Evolutionary conservation across 345 rosid genomes (phyloP).

Genomic region (Euphorbia lathyris): DNA sequence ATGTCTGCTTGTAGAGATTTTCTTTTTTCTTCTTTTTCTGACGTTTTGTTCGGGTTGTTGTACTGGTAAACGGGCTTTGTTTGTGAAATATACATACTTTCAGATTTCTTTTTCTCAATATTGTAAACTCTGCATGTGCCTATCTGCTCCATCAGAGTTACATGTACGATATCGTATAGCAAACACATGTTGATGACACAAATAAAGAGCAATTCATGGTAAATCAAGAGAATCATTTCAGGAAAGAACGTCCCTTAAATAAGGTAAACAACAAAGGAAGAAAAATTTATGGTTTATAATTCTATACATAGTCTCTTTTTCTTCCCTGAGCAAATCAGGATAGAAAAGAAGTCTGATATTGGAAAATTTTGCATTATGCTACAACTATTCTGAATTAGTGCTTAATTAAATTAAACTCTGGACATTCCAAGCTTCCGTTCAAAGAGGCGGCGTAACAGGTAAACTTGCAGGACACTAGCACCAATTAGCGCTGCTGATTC

Average conservation of each 20-base stretch:
- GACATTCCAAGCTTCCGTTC: conserved; percentile 63
- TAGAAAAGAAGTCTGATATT: neutral
- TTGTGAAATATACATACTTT: conserved; percentile 16
- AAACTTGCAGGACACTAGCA: conserved; percentile 59
- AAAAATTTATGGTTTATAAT: neutral
- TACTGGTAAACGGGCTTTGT: conserved; percentile 29
- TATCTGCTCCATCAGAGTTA: neutral
- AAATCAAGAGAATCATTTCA: neutral
- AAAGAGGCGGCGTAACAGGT: conserved; percentile 62
- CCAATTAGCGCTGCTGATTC: conserved; percentile 64
- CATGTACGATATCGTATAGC: neutral
- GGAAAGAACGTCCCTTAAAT: neutral
- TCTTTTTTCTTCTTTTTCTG: conserved; percentile 14
- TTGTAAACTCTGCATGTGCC: neutral
- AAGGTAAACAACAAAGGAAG: neutral
- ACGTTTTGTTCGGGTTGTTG: conserved; percentile 29
- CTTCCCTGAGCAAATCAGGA: neutral
- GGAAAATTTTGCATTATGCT: conserved; percentile 1
- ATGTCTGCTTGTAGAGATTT: conserved; percentile 33
- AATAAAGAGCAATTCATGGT: neutral
- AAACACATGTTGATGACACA: neutral
- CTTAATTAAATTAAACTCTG: conserved; percentile 44
- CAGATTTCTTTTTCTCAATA: neutral
- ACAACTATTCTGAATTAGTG: neutral
- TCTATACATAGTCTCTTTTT: conserved; percentile 7